Percentiles rank a stretch among this genome's conserved stretches.
phyloP scores from a whole-genome alignment of 176 grass and related monocot genomes.

The Cymbopogon citratus region DNA sequence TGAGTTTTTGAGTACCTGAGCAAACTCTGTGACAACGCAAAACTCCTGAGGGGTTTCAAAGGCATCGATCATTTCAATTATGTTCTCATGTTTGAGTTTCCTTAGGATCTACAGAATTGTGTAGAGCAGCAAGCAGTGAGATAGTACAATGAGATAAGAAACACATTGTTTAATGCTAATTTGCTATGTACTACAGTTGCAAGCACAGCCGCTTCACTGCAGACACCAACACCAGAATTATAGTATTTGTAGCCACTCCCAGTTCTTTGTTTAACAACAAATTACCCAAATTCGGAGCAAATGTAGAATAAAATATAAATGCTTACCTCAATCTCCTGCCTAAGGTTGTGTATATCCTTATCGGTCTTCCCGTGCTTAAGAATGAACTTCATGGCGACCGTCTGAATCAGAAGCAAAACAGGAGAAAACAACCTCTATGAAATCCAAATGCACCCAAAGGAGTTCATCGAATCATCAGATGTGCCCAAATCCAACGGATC shows the following conservation, averaged over 20 bases:
- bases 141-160: neutral
- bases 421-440: neutral
- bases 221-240: neutral
- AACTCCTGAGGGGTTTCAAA: constrained; percentile 97
- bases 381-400: constrained; percentile 95
- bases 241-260: neutral
- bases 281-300: neutral
- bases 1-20: constrained; percentile 55
- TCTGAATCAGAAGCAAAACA: constrained; percentile 39
- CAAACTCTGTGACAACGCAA: constrained; percentile 97
- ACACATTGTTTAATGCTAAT: neutral
- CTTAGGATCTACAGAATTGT: constrained; percentile 61
- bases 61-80: constrained; percentile 95
- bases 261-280: neutral
- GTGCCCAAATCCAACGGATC: neutral
- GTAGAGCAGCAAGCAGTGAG: constrained; percentile 1
- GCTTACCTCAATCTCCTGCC: constrained; percentile 86
- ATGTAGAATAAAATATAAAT: neutral
- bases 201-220: neutral
- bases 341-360: constrained; percentile 91
- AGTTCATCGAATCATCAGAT: neutral
- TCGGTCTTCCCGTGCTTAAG: constrained; percentile 88
- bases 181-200: neutral
- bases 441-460: neutral
- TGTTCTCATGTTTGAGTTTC: constrained; percentile 93